Base-by-base conservation (phyloP, 169 alveolate species). In the Cryptosporidium meleagridis region DNA sequence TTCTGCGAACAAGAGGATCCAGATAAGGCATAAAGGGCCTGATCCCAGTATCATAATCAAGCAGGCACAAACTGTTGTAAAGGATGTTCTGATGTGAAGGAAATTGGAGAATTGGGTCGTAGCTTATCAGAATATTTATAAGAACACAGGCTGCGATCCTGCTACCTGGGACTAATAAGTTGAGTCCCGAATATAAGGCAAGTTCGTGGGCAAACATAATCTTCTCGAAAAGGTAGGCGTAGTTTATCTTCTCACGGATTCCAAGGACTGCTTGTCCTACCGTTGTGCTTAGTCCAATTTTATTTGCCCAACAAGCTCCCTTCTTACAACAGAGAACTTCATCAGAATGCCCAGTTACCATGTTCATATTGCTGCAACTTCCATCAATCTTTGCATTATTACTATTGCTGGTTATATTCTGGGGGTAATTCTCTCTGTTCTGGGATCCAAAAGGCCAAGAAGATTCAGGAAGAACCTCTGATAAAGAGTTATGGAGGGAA, bases 251-350 rank as follows among this genome's bases (percentile, higher is more conserved):
- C 37, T 73, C 86, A 10, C 86, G 44, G 51, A 73, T 59, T 33
- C 86, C 86, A 12, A 73, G 55, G 45, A 73, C 70, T 7, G 86
- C 86, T 59, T 73, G 86, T 18, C 86, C 86, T 18, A 73, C 86
- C 6, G 71, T 73, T 10, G 86, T 73, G 26, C 61, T 58, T 23
- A 73, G 51, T n/a, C 86, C 86, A 18, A 73, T 73, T 45, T 52
- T 73, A 23, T 59, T 73, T 16, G 53, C 58, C 86, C 70, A 73
- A 26, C 86, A 73, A 23, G 71, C 48, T 9, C 86, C 86, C 33
- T 12, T 73, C 44, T 39, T 53, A 14, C 58, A 73, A 33, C 70
- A 73, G 12, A 23, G 21, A 18, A 23, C 23, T 21, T 37, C 58
- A 44, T 69, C 21, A 18, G 51, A 18, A 14, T 18, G 61, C 2